Percentiles rank a stretch among this genome's conserved stretches.
These are phyloP conservation scores for Ascodesmis nigricans DNA, from an alignment of 495 filamentous ascomycete species.

Conservation along the genomic window DNA sequence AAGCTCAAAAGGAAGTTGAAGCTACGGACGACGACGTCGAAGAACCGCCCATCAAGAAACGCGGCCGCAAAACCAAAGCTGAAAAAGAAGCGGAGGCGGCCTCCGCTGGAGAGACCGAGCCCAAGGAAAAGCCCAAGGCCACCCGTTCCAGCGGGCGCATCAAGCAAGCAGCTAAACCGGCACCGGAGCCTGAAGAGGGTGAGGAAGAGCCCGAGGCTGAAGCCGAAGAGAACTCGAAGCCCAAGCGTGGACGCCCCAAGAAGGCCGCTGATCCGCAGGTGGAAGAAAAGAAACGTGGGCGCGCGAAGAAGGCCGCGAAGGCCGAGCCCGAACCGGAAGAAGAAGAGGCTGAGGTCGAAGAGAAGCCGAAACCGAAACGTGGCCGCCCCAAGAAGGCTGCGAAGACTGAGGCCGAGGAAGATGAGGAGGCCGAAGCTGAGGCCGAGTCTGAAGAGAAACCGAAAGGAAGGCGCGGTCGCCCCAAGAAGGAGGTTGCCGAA, in stretches of 20 bases:
- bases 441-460: constrained; percentile 4
- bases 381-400: constrained; percentile 3
- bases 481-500: constrained; percentile 8
- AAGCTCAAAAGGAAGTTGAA: constrained; percentile 5
- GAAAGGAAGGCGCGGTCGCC: constrained; percentile 7
- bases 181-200: constrained; percentile 1
- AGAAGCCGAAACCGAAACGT: constrained; percentile 6
- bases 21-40: constrained; percentile 1
- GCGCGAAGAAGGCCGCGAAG: constrained; percentile 9
- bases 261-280: constrained; percentile 6
- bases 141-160: constrained; percentile 5
- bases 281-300: constrained; percentile 6
- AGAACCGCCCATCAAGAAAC: constrained; percentile 11
- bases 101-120: constrained; percentile 2
- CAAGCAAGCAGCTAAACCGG: constrained; percentile 6
- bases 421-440: constrained; percentile 1
- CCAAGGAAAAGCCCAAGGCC: constrained; percentile 3
- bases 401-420: constrained; percentile 1
- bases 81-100: no score
- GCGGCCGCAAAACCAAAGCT: constrained; percentile 8
- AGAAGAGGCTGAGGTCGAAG: constrained; percentile 2
- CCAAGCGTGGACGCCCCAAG: constrained; percentile 12
- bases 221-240: constrained; percentile 8
- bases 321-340: constrained; percentile 7
- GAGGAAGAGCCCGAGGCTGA: constrained; percentile 4